Evolutionary conservation across 2,329 filamentous ascomycete genomes (phyloP), one percentile per base, ranked within the genome.

Genomic region (Alternaria postmessia): DNA sequence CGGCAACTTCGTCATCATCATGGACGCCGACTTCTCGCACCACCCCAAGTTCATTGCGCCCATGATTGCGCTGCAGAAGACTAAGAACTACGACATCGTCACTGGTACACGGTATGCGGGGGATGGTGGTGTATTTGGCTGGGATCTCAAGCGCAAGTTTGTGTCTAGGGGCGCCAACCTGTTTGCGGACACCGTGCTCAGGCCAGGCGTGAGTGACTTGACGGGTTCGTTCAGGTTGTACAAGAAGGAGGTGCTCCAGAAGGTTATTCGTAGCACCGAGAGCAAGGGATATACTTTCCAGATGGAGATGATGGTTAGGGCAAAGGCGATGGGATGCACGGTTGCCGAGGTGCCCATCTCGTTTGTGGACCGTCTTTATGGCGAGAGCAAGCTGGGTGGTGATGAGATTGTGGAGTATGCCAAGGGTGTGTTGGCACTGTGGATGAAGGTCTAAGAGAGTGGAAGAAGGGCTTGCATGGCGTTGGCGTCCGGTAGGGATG

Each of bases 291-390:
- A 98, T 80, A 94, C 91, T 41, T 99, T 99, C 85, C 95, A 99
- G 88, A 99, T 99, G 95, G 94, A 97, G 86, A 91, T 99, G 89
- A 98, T 97, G 90, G 94, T 98, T 8, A 87, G 94, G 63, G 95
- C 95, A 34, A 97, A 97, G 87, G 92, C 91, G 16, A 94, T 97
- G 92, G 94, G 95, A 1, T 96, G 88, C 83, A 91, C 89, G 38
- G 94, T 99, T 32, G 92, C 92, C 16, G 95, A 99, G 85, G 94
- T 97, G 62, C 95, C 95, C 12, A 99, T 99, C 69, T 92, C 88
- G 24, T 99, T 99, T 79, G 95, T 72, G 41, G 96, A 99, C 79
- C 88, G 95, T 58, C 81, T 99, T 47, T 99, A 97, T 78, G 95
- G 95, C 32, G 94, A 97, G 83, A 93, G 90, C 77, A 99, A 98